phyloP scores from a whole-genome alignment of 2,329 filamentous ascomycete species.

The Onygenales sp. region DNA sequence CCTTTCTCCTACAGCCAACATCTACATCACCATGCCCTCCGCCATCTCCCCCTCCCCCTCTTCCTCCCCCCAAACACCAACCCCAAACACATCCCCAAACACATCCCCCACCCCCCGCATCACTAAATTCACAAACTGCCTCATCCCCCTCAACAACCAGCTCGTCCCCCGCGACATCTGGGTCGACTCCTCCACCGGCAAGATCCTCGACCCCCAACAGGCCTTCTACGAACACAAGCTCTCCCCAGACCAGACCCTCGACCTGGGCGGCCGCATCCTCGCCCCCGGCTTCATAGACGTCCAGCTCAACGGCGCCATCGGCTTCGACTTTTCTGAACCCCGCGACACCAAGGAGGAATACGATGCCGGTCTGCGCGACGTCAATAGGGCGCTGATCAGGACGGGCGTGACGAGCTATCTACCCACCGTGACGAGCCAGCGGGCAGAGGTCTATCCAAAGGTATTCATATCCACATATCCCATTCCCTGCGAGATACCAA shows the following conservation, averaged over 20 bases:
- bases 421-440: slow-evolving; percentile 66
- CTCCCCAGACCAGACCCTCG: slow-evolving; percentile 61
- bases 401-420: slow-evolving; percentile 84
- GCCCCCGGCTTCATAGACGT: slow-evolving; percentile 82
- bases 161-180: slow-evolving; percentile 75
- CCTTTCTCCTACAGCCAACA: too few relatives aligned
- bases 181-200: slow-evolving; percentile 73
- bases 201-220: slow-evolving; percentile 63
- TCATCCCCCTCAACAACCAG: slow-evolving; percentile 57
- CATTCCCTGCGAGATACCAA: not conserved
- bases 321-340: slow-evolving; percentile 85
- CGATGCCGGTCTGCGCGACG: slow-evolving; percentile 57
- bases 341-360: slow-evolving; percentile 57
- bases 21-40: not conserved
- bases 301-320: slow-evolving; percentile 85
- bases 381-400: slow-evolving; percentile 62
- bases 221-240: slow-evolving; percentile 42
- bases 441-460: slow-evolving; percentile 76
- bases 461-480: slow-evolving; percentile 28
- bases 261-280: slow-evolving; percentile 74
- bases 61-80: slow-evolving; percentile 16
- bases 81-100: slow-evolving; percentile 22
- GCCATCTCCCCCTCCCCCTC: slow-evolving; percentile 19
- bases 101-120: slow-evolving; percentile 41
- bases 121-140: slow-evolving; percentile 84